A percentile compares a stretch with the other conserved stretches of the same genome.
Evolutionary conservation across 257 asterid genomes (phyloP).

Genomic region (Solanum medicagineum): DNA sequence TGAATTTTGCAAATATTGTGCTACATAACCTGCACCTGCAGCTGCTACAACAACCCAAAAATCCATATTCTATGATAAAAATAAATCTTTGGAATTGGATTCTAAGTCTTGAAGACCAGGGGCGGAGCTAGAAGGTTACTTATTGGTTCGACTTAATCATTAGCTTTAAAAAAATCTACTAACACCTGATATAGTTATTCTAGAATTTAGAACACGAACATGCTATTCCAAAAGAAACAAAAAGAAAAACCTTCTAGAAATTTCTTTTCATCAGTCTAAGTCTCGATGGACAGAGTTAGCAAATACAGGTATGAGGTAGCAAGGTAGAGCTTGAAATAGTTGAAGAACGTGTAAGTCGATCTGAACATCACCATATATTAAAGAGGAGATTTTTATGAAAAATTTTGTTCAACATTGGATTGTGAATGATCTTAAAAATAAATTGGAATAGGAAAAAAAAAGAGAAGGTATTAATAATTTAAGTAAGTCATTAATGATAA

Average conservation of each 20-base stretch:
- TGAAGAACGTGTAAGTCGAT: neutral
- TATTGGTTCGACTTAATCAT: neutral
- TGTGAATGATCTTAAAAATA: neutral
- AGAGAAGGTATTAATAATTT: neutral
- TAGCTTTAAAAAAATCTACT: neutral
- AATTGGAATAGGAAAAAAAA: neutral
- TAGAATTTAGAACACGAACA: neutral
- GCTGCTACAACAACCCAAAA: constrained; percentile 82
- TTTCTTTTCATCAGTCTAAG: neutral
- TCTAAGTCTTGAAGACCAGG: neutral
- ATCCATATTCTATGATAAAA: constrained; percentile 25
- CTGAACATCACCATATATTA: neutral
- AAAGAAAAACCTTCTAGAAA: neutral
- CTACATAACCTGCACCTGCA: constrained; percentile 68
- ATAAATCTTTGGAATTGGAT: too few relatives aligned
- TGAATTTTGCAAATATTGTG: constrained; percentile 41
- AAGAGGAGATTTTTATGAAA: neutral
- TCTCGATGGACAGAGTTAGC: neutral
- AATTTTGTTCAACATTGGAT: neutral
- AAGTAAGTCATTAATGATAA: neutral
- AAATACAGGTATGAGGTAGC: neutral
- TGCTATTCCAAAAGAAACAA: neutral
- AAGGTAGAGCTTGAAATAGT: neutral
- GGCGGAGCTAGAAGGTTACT: neutral
- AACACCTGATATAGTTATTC: neutral